Conservation (phyloP, 2,329 filamentous ascomycete species). For the Monosporascus ibericus region DNA sequence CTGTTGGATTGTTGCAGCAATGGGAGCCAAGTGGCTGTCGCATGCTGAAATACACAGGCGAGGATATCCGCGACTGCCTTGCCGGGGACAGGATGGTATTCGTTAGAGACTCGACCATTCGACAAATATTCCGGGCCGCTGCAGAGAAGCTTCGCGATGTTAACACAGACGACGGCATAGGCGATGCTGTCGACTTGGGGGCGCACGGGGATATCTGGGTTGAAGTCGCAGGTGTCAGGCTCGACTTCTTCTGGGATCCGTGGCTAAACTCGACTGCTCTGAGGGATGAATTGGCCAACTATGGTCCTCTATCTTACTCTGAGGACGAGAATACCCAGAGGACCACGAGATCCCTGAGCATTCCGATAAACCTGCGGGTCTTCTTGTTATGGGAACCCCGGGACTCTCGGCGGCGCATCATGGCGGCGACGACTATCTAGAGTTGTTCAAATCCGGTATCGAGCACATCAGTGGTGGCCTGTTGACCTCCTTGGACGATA, state of each 20-base stretch:
- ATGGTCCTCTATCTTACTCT: slow-evolving; percentile 17
- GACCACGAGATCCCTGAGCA: slow-evolving; percentile 5
- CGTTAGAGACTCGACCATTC: slow-evolving; percentile 53
- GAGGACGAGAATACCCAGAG: slow-evolving; percentile 10
- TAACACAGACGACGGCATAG: slow-evolving; percentile 29
- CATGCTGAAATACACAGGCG: slow-evolving; percentile 46
- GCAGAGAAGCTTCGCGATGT: slow-evolving; percentile 40
- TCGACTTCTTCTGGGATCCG: slow-evolving; percentile 59
- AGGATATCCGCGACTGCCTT: slow-evolving; percentile 49
- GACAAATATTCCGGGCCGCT: slow-evolving; percentile 55
- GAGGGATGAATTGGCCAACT: slow-evolving; percentile 33
- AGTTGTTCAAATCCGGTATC: slow-evolving; percentile 39
- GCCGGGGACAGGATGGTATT: slow-evolving; percentile 48
- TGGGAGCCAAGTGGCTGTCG: slow-evolving; percentile 59
- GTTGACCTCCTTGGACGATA: slow-evolving; percentile 14
- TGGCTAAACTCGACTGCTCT: slow-evolving; percentile 47
- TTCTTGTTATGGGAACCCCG: slow-evolving; percentile 46
- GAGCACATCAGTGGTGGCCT: slow-evolving; percentile 36
- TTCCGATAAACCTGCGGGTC: slow-evolving; percentile 28
- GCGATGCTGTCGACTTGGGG: slow-evolving; percentile 25
- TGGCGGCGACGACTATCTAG: slow-evolving; percentile 37
- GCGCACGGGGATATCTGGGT: slow-evolving; percentile 40
- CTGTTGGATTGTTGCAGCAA: slow-evolving; percentile 28
- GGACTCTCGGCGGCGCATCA: slow-evolving; percentile 51
- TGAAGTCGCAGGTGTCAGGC: slow-evolving; percentile 34